Evolutionary conservation across 2,329 filamentous ascomycete genomes (phyloP), one percentile per base, ranked within the genome.

Genomic region (Trichoderma lentiforme): DNA sequence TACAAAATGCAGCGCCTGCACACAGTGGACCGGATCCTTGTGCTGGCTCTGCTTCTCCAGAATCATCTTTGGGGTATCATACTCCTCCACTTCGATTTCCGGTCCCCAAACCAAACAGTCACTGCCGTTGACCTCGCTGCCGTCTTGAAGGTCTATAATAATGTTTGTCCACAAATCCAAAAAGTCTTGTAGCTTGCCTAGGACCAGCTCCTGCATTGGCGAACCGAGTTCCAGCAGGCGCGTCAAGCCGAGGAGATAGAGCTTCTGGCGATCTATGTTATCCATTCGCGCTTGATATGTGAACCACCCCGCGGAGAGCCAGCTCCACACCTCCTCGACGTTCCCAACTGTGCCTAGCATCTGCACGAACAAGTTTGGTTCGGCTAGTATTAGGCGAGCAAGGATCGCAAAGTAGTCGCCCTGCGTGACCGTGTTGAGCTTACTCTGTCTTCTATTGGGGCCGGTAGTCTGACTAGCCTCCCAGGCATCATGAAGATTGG

Each of bases 321-420:
- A 91, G 7, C 78, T 76, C 89, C 89, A 91, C 8, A 88, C 84
- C 57, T 85, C 82, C 3, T 86, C 84, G 4, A 88, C 74, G 8
- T 80, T 77, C 1, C 83, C 84, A 72, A 86, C 82, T 4, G 83
- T 82, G 21, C 81, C 80, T 21, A 91, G 80, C 80, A 90, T 83
- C 21, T 88, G 84, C 5, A 91, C 83, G 75, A 97, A 92, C 2
- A 92, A 84, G 3, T 82, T 82, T 1, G 95, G 93, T 47, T 92
- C 92, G 1, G 91, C 90, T 2, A 97, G 83, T 0, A 91, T 89
- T 18, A 98, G 87, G 1, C 95, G 91, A 2, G 93, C 91, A 2
- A 99, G 86, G 2, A 98, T 90, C 5, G 90, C 88, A 78, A 97
- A 92, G 80, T 97, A 97, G 78, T 97, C 93, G 0, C 92, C 92